Evolutionary conservation across 805 yeast genomes (phyloP).

Genomic region (Kluyveromyces lactis): DNA sequence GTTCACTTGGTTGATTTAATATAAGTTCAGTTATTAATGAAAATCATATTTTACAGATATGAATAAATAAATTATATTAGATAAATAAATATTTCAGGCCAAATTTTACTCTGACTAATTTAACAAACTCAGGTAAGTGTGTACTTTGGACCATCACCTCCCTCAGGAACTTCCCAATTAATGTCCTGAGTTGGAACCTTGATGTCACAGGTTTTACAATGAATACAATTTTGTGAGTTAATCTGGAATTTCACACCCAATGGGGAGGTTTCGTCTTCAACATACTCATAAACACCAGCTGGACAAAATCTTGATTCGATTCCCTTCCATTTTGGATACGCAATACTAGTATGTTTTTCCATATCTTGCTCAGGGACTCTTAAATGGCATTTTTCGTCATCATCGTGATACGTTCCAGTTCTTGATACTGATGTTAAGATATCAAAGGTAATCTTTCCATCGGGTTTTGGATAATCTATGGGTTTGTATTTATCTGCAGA

Average conservation of each 20-base stretch:
- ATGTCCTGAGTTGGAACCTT: conserved; percentile 94
- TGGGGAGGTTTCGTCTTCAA: conserved; percentile 47
- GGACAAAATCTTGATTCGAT: conserved; percentile 92
- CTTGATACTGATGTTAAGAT: conserved; percentile 89
- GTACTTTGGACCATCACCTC: conserved; percentile 98
- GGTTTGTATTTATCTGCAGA: conserved; percentile 58
- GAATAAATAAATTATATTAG: conserved; percentile 5
- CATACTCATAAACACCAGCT: conserved; percentile 95
- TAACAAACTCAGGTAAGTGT: conserved; percentile 49
- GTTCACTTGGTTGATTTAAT: too few species aligned
- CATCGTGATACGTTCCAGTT: conserved; percentile 94
- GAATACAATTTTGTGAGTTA: conserved; percentile 95
- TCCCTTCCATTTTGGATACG: conserved; percentile 77
- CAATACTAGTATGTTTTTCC: conserved; percentile 53
- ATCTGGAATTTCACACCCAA: conserved; percentile 81
- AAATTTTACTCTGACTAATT: neutral
- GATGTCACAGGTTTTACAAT: conserved; percentile 97
- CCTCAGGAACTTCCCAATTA: conserved; percentile 96
- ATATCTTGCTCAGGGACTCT: conserved; percentile 57
- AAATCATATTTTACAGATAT: neutral
- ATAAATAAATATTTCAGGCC: neutral
- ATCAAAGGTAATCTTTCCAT: conserved; percentile 87
- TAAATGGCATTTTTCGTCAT: conserved; percentile 86
- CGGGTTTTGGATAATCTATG: conserved; percentile 92
- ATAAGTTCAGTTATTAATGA: too few species aligned